phyloP scores from a whole-genome alignment of 768 basidiomycete species.

The Lenzites betulinus region DNA sequence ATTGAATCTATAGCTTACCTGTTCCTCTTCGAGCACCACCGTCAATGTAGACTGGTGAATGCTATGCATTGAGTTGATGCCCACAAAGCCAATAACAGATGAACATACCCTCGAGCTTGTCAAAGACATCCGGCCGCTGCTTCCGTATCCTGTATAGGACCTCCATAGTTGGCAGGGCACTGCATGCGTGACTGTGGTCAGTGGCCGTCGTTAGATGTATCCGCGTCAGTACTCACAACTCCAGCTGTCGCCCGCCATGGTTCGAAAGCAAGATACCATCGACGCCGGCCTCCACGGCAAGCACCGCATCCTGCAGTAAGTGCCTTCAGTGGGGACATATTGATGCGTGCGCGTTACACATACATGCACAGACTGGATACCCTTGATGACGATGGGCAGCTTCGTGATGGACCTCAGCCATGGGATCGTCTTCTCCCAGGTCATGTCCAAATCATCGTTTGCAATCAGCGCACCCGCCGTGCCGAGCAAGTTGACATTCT shows the following conservation, averaged over 20 bases:
- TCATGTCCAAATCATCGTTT: conserved; percentile 75
- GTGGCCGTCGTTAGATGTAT: conserved; percentile 13
- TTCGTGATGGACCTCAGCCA: conserved; percentile 73
- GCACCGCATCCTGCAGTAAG: conserved; percentile 69
- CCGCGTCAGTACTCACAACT: conserved; percentile 53
- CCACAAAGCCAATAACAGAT: not conserved
- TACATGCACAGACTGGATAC: conserved; percentile 75
- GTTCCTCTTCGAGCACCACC: conserved; percentile 83
- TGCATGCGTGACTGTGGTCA: conserved; percentile 32
- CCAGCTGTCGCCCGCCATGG: conserved; percentile 90
- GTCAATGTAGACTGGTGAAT: conserved; percentile 75
- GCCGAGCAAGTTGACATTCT: conserved; percentile 47
- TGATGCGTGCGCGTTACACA: conserved; percentile 21
- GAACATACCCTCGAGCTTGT: conserved; percentile 62
- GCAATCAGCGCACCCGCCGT: conserved; percentile 68
- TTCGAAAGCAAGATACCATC: conserved; percentile 90
- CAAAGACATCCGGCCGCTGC: conserved; percentile 74
- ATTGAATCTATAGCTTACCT: conserved; percentile 41
- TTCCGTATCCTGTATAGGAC: conserved; percentile 73
- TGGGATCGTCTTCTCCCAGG: conserved; percentile 81
- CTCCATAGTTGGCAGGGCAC: conserved; percentile 77
- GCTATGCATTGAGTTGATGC: not conserved
- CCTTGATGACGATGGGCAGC: conserved; percentile 76
- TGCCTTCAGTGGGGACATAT: conserved; percentile 20
- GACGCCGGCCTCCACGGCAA: conserved; percentile 81